These are phyloP conservation scores for Phytopythium kandeliae DNA, from an alignment of 352 stramenopile species.

Conservation along the genomic window DNA sequence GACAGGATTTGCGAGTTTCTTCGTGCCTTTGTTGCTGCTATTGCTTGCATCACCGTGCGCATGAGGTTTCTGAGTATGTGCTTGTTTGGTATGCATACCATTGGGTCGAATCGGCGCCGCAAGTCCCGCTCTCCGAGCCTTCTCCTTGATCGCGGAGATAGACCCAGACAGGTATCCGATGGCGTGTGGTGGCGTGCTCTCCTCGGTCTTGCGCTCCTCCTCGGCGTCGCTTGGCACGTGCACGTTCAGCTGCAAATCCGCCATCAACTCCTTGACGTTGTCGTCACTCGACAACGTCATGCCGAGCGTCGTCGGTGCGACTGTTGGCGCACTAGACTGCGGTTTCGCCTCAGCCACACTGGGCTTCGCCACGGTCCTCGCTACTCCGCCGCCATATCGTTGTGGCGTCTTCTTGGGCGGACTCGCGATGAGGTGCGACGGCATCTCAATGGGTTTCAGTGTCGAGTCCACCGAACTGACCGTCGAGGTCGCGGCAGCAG, in stretches of 20 bases:
- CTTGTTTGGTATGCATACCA: neutral
- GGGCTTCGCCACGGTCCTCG: too few species aligned
- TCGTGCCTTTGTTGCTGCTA: neutral
- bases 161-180: slow-evolving; percentile 7
- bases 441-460: slow-evolving; percentile 29
- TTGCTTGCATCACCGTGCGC: neutral
- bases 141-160: slow-evolving; percentile 2
- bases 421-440: slow-evolving; percentile 16
- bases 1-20: neutral
- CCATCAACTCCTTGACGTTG: slow-evolving; percentile 40
- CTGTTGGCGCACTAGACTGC: slow-evolving; percentile 8
- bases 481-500: slow-evolving; percentile 2
- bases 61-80: neutral
- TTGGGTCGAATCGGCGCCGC: neutral
- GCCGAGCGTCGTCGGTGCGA: slow-evolving; percentile 3
- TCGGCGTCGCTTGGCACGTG: slow-evolving; percentile 11
- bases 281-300: slow-evolving; percentile 29
- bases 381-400: neutral
- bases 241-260: slow-evolving; percentile 37
- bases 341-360: neutral
- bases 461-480: slow-evolving; percentile 8
- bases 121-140: neutral
- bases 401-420: slow-evolving; percentile 6
- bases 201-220: slow-evolving; percentile 49
- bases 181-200: slow-evolving; percentile 35